Percentiles rank a stretch among this genome's conserved stretches.
These are phyloP conservation scores for Starmerella sp. DNA, from an alignment of 805 yeast species.

Conservation along the genomic window DNA sequence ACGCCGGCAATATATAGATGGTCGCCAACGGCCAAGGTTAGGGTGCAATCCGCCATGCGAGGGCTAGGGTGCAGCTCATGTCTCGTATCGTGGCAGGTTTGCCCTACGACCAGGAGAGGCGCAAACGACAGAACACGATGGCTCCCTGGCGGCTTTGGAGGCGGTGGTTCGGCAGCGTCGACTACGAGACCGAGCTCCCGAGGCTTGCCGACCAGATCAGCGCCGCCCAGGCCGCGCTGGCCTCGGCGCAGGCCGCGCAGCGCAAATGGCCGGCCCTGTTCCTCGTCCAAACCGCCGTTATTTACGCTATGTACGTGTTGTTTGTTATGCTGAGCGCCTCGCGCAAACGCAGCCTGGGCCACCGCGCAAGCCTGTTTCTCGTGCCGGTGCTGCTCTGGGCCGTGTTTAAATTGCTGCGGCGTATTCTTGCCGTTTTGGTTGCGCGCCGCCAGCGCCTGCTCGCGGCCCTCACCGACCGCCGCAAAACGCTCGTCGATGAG, in stretches of 20 bases:
- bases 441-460: constrained; percentile 25
- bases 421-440: constrained; percentile 20
- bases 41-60: background rate
- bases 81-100: constrained; percentile 5
- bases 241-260: constrained; percentile 24
- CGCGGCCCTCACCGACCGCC: constrained; percentile 35
- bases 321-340: background rate
- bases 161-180: constrained; percentile 8
- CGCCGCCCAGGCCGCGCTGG: constrained; percentile 7
- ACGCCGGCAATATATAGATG: background rate
- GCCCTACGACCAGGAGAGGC: background rate
- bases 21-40: background rate
- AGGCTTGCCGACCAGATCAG: constrained; percentile 25
- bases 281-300: constrained; percentile 18
- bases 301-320: background rate
- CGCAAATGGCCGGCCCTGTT: constrained; percentile 23
- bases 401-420: background rate
- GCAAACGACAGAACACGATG: constrained; percentile 9
- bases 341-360: background rate
- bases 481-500: constrained; percentile 48
- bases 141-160: constrained; percentile 6
- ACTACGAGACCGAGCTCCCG: constrained; percentile 30
- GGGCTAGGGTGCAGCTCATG: background rate
- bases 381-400: background rate
- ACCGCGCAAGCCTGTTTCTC: background rate